Conservation (phyloP, 2,329 filamentous ascomycete species). For the Hirsutella minnesotensis region DNA sequence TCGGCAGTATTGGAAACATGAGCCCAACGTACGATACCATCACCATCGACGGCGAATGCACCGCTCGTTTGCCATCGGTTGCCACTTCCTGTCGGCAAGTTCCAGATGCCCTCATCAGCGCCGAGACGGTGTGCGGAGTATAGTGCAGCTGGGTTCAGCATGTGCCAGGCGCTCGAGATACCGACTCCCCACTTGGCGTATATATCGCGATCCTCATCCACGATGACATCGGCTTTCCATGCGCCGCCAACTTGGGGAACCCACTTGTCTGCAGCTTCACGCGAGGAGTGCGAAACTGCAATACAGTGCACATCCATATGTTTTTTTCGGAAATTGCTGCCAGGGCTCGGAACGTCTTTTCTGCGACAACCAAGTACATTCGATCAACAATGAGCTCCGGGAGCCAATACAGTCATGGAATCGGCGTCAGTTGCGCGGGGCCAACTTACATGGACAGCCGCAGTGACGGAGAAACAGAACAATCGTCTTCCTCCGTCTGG, state of each 20-base stretch:
- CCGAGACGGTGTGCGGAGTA: slow-evolving; percentile 46
- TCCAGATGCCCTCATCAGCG: slow-evolving; percentile 53
- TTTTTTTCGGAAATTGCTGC: slow-evolving; percentile 35
- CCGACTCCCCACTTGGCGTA: slow-evolving; percentile 59
- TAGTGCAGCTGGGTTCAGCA: slow-evolving; percentile 46
- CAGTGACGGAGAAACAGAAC: slow-evolving; percentile 62
- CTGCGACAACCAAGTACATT: slow-evolving; percentile 41
- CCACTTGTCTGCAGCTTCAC: slow-evolving; percentile 42
- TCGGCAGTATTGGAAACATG: slow-evolving; percentile 18
- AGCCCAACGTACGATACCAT: slow-evolving; percentile 18
- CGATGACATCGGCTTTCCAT: slow-evolving; percentile 44
- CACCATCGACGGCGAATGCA: slow-evolving; percentile 38
- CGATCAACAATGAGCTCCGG: neutral
- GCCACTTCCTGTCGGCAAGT: slow-evolving; percentile 52
- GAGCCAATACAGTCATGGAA: neutral
- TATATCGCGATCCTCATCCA: slow-evolving; percentile 46
- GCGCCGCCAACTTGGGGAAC: slow-evolving; percentile 42
- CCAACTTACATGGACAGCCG: slow-evolving; percentile 53
- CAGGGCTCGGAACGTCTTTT: slow-evolving; percentile 50
- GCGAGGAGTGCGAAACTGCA: slow-evolving; percentile 36
- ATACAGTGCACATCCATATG: slow-evolving; percentile 45
- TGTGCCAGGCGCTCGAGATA: slow-evolving; percentile 47
- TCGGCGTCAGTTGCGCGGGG: too few species aligned
- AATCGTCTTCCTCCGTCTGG: slow-evolving; percentile 42
- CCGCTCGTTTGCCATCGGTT: slow-evolving; percentile 58